These are phyloP conservation scores for Elsinoe fawcettii DNA, from an alignment of 2,329 filamentous ascomycete species.

Conservation along the genomic window DNA sequence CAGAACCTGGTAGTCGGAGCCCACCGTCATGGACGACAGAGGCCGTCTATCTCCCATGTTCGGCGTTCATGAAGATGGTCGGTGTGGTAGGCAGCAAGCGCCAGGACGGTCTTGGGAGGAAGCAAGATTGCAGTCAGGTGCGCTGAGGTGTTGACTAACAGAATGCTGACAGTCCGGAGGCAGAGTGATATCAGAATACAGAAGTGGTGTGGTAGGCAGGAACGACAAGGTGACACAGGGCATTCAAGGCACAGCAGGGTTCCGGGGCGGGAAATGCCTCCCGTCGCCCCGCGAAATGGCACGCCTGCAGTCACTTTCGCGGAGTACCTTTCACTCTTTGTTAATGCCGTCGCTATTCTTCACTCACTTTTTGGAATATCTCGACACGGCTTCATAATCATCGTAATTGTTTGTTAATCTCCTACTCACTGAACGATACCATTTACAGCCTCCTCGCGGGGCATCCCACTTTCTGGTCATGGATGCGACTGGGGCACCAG, in stretches of 20 bases:
- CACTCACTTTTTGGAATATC: not conserved
- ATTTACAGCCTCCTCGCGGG: not conserved
- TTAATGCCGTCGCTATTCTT: not conserved
- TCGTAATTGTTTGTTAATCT: not conserved
- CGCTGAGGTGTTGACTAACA: no score
- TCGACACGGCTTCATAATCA: not conserved
- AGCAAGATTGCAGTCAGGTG: no score
- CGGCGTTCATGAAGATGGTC: not conserved
- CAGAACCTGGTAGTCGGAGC: not conserved
- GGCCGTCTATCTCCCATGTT: conserved; percentile 20
- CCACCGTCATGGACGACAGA: conserved; percentile 17
- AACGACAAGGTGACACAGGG: no score
- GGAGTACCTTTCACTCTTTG: no score
- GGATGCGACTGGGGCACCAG: not conserved
- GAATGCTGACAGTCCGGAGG: no score
- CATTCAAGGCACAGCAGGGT: no score
- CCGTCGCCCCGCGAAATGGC: no score
- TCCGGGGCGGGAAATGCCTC: no score
- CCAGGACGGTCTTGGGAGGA: no score
- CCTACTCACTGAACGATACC: not conserved
- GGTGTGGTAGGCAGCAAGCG: not conserved
- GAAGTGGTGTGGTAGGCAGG: no score
- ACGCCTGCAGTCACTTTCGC: no score
- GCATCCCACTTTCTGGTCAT: not conserved
- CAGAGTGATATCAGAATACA: no score